These are phyloP conservation scores for Serendipita indica DNA, from an alignment of 768 basidiomycete genomes.

Conservation along the genomic window DNA sequence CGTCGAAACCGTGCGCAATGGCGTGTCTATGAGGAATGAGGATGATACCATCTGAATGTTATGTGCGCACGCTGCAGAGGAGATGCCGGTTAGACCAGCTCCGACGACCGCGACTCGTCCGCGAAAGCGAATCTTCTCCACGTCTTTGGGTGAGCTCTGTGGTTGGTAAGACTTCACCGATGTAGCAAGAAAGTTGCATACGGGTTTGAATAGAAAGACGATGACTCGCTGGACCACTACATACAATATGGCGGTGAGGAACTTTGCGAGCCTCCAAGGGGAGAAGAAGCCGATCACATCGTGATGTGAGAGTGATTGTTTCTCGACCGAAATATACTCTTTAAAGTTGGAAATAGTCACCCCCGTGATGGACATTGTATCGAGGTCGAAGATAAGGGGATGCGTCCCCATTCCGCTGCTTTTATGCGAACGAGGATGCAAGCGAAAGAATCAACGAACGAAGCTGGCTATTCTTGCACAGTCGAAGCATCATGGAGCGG, in stretches of 20 bases:
- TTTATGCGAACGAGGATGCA: too few relatives aligned
- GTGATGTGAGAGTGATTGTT: too few relatives aligned
- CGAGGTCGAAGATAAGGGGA: too few relatives aligned
- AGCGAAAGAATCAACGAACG: too few relatives aligned
- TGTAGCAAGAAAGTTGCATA: constrained; percentile 9
- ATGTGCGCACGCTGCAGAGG: constrained; percentile 34
- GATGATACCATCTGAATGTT: not conserved
- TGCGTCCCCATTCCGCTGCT: too few relatives aligned
- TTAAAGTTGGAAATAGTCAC: not conserved
- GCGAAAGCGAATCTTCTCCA: constrained; percentile 29
- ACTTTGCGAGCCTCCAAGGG: not conserved
- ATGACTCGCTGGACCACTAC: constrained; percentile 25
- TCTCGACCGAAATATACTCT: too few relatives aligned
- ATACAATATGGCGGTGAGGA: constrained; percentile 20
- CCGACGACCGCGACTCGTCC: not conserved
- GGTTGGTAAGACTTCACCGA: constrained; percentile 16
- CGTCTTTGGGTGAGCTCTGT: constrained; percentile 21
- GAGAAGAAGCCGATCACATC: too few relatives aligned
- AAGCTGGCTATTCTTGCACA: too few relatives aligned
- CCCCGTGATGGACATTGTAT: too few relatives aligned
- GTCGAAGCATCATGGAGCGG: too few relatives aligned
- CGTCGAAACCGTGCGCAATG: constrained; percentile 38
- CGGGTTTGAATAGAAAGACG: constrained; percentile 30
- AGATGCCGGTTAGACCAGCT: constrained; percentile 37
- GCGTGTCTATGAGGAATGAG: constrained; percentile 23